Base-by-base conservation (phyloP, 2,329 filamentous ascomycete genomes). In the Monosporascus ibericus region DNA sequence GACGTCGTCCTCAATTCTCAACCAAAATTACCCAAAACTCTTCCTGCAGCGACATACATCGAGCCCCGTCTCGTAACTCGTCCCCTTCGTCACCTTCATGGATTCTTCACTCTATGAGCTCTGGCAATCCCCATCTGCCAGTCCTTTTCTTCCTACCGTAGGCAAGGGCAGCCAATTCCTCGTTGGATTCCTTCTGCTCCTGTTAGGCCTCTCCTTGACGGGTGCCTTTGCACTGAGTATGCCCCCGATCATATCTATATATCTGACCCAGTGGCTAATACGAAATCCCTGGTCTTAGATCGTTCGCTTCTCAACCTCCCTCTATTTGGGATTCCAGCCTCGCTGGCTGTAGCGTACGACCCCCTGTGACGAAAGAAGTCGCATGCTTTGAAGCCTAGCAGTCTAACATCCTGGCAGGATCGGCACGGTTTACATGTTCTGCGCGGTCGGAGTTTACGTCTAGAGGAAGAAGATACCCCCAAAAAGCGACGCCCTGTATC, bases 381-480 rank as follows among this genome's bases (percentile, higher is more conserved):
- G 48, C 48, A 55, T 42, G 61, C 53, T 36, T 44, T 52, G 20
- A 17, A n/a, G 15, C 22, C 24, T 24, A 48, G 14, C 9, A 5
- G 15, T 34, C 62, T 63, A 56, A 63, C 52, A 5, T 24, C 11
- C 27, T n/a, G 25, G 14, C 66, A 96, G 92, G 48, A 88, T 96
- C 71, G 94, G 94, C 63, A 87, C 92, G 48, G 91, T 99, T 46
- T 96, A 94, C 75, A 96, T 96, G 87, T 97, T 99, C 75, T 99
- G 94, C 74, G 94, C 92, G 55, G 94, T 94, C 69, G 94, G 94
- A 70, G 94, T 99, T 68, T 97, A 99, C 85, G 90, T 99, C 71
- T 99, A 83, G 74, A 58, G 42, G 51, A 55, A 54, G 44, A 63
- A 78, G 70, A 82, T 74, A 76, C 73, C 74, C 70, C 64, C 54